Conservation (phyloP, 345 rosid species). For the Syzygium oleosum region DNA sequence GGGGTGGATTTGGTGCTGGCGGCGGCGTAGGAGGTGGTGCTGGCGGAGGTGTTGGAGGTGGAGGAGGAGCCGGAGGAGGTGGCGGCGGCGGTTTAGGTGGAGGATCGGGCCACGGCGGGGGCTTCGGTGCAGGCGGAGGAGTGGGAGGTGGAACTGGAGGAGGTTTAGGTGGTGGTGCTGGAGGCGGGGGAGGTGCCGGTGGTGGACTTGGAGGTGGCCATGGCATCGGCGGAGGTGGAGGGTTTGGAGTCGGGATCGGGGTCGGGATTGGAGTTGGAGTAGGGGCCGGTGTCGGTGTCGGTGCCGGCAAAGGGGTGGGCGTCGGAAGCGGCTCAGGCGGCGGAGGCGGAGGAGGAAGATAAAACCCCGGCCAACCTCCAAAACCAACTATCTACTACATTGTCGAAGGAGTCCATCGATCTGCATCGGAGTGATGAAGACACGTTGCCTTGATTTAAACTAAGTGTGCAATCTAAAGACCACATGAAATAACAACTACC, state of each 20-base stretch:
- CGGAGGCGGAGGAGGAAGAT: constrained; percentile 5
- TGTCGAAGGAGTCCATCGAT: not conserved
- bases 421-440: not conserved
- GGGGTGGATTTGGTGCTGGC: constrained; percentile 25
- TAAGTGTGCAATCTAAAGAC: not conserved
- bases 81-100: constrained; percentile 49
- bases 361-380: not conserved
- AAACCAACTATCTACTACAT: not conserved
- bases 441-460: not conserved
- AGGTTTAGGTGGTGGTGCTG: constrained; percentile 28
- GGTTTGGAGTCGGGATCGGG: constrained; percentile 16
- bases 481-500: not conserved
- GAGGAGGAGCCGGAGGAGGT: constrained; percentile 37
- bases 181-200: constrained; percentile 29
- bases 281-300: constrained; percentile 4
- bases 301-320: constrained; percentile 8
- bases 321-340: constrained; percentile 11
- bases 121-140: constrained; percentile 25
- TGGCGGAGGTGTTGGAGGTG: constrained; percentile 35
- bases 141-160: constrained; percentile 28
- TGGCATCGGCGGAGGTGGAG: constrained; percentile 10
- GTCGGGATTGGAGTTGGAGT: constrained; percentile 20
- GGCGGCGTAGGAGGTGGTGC: constrained; percentile 31
- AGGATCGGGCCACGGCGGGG: constrained; percentile 12
- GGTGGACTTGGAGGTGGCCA: constrained; percentile 17